Evolutionary conservation across 2,329 filamentous ascomycete species (phyloP).

Genomic region (Fusarium brachygibbosum): DNA sequence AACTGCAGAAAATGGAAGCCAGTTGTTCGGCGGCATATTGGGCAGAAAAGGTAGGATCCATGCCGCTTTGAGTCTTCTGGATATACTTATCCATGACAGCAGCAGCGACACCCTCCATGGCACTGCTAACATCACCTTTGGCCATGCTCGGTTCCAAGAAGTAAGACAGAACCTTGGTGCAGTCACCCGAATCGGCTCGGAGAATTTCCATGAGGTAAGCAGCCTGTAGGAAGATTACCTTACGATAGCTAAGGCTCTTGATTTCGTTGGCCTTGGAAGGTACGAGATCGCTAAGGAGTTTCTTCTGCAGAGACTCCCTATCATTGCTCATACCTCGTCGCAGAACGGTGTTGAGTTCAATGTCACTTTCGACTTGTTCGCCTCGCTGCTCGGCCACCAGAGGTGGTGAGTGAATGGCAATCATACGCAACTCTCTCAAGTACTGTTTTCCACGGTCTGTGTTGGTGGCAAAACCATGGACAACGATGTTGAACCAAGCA

Average conservation of each 20-base stretch:
- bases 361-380: conserved; percentile 93
- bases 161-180: conserved; percentile 89
- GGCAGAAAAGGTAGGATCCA: conserved; percentile 84
- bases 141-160: conserved; percentile 93
- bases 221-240: conserved; percentile 91
- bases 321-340: conserved; percentile 86
- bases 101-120: conserved; percentile 74
- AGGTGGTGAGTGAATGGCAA: conserved; percentile 89
- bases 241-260: conserved; percentile 85
- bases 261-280: conserved; percentile 84
- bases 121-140: conserved; percentile 71
- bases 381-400: conserved; percentile 89
- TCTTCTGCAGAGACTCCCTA: conserved; percentile 84
- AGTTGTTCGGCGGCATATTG: conserved; percentile 92
- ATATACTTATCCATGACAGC: conserved; percentile 85
- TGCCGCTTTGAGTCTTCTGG: conserved; percentile 77
- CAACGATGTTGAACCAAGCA: conserved; percentile 97
- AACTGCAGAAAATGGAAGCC: conserved; percentile 85
- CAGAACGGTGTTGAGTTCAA: conserved; percentile 94
- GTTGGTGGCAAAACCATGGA: conserved; percentile 86
- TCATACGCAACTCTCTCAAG: conserved; percentile 80
- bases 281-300: conserved; percentile 78
- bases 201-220: conserved; percentile 91
- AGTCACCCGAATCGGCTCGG: conserved; percentile 87
- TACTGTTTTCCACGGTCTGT: conserved; percentile 81